Percentiles rank a stretch among this genome's conserved stretches.
phyloP scores from a whole-genome alignment of 106 monocot genomes.

The Xerophyta viscosa region DNA sequence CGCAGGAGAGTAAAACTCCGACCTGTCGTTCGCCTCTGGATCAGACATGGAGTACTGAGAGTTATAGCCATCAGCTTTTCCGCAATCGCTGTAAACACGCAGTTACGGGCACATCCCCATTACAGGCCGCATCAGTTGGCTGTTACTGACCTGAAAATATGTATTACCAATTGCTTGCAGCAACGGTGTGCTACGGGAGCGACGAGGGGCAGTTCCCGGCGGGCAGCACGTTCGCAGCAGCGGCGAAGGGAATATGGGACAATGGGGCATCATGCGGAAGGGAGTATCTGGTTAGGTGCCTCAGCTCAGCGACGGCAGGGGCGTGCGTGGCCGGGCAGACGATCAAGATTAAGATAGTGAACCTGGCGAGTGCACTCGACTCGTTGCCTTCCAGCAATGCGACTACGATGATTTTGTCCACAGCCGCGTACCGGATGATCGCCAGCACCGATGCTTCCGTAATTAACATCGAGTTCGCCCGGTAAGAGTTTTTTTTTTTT shows the following conservation, averaged over 20 bases:
- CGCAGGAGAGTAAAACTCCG: too few species aligned
- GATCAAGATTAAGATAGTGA: background rate
- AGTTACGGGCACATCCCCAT: too few species aligned
- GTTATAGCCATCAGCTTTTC: too few species aligned
- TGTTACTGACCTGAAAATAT: too few species aligned
- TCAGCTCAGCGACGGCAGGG: conserved; percentile 34
- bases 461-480: background rate
- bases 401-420: conserved; percentile 22
- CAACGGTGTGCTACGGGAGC: conserved; percentile 35
- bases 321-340: conserved; percentile 19
- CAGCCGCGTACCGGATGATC: conserved; percentile 10
- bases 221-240: conserved; percentile 37
- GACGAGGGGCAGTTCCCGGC: conserved; percentile 38
- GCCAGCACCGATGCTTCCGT: background rate
- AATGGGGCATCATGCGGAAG: conserved; percentile 55
- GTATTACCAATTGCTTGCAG: too few species aligned
- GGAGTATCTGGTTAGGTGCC: conserved; percentile 38
- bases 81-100: too few species aligned
- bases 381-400: background rate
- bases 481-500: background rate
- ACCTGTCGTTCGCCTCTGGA: too few species aligned
- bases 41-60: too few species aligned
- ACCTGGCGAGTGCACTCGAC: background rate
- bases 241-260: conserved; percentile 48
- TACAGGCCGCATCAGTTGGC: too few species aligned